Conservation (phyloP, 2,329 filamentous ascomycete genomes). For the Fusarium nelsonii region DNA sequence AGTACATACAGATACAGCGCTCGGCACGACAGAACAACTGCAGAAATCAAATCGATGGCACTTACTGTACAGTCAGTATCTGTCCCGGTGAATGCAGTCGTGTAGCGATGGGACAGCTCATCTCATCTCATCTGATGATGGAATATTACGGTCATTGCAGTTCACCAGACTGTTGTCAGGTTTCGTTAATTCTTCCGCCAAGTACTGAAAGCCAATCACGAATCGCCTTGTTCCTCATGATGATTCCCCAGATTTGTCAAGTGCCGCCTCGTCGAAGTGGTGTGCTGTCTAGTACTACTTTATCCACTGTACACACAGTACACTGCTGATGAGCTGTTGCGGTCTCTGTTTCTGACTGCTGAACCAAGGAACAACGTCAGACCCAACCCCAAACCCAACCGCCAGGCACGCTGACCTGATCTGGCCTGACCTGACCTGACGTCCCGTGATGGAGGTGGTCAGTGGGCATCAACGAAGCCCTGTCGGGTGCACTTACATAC, state of each 20-base stretch:
- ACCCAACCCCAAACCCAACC: conserved; percentile 25
- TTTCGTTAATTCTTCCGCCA: conserved; percentile 23
- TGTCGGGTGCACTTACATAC: conserved; percentile 47
- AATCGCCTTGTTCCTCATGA: conserved; percentile 15
- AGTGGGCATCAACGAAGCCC: conserved; percentile 49
- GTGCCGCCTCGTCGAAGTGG: conserved; percentile 26
- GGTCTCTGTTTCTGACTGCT: conserved; percentile 19
- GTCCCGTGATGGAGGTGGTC: conserved; percentile 42
- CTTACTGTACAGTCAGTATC: neutral
- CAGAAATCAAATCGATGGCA: neutral
- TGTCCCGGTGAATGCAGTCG: neutral
- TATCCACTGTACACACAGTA: neutral
- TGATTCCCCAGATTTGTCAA: conserved; percentile 21
- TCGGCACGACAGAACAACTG: neutral
- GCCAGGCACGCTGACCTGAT: conserved; percentile 28
- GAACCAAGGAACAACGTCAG: conserved; percentile 16
- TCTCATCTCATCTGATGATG: conserved; percentile 6
- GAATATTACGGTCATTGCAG: conserved; percentile 5
- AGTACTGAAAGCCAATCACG: conserved; percentile 26
- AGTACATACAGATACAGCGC: neutral
- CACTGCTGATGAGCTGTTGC: conserved; percentile 32
- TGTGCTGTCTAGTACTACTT: conserved; percentile 24
- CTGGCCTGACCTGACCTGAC: conserved; percentile 4
- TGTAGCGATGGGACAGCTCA: conserved; percentile 17
- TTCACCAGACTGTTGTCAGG: conserved; percentile 30